Evolutionary conservation across 2,329 filamentous ascomycete species (phyloP), one percentile per base, ranked within the genome.

Genomic region (Nakataea oryzae): DNA sequence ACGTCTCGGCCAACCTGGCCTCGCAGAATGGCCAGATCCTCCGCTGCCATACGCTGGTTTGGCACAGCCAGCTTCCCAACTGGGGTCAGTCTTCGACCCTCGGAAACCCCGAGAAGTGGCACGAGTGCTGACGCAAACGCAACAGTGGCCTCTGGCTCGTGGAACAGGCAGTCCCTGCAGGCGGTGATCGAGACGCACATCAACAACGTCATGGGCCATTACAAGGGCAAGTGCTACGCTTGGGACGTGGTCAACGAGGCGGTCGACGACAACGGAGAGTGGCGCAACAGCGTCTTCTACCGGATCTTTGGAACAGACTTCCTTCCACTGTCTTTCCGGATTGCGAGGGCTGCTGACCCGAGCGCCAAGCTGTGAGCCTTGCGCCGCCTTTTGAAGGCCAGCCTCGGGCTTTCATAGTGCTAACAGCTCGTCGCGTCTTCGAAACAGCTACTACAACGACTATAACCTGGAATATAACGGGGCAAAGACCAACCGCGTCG

Each of bases 11-110:
- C 54, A 65, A 72, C 54, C 69, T 74, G 54, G 73, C 74, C 8
- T 67, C 67, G 34, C 67, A 68, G 47, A 70, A 74, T 60, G 63
- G 69, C 30, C 78, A 83, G 71, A 67, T 84, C 30, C 68, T 88
- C 60, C 77, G 87, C 61, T 89, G 87, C 71, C 87, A 90, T 69
- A 86, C 79, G 60, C 68, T 80, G n/a, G 74, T 77, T 47, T 81
- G 79, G 78, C 75, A 84, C 69, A 75, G 73, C 60, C 80, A 84
- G 69, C 74, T 83, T 3, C 81, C 83, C 1, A 71, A 69, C 34
- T 86, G 81, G 81, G 75, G 84, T 56, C 17, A 29, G 56, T 56
- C 2, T 24, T 5, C 6, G n/a, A 11, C 41, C 41, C 9, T 47
- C 21, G 9, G 21, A 11, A 11, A 47, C 41, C 41, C 41, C 41